Conservation (phyloP, 2,329 filamentous ascomycete species). For the Elsinoe australis region DNA sequence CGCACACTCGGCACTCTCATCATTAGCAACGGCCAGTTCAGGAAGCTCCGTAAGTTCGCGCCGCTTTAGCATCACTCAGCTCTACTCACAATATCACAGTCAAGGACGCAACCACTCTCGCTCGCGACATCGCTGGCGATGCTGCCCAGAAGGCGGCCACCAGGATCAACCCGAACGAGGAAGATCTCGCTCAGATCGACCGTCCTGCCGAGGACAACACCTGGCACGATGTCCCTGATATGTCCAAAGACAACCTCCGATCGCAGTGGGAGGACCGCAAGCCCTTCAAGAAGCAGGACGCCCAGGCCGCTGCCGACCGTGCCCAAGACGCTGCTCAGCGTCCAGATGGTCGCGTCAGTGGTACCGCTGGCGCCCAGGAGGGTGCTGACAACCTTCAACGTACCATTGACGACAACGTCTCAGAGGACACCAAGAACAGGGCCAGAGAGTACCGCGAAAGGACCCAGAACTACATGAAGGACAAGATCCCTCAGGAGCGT, state of each 20-base stretch:
- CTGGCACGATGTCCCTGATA: conserved; percentile 80
- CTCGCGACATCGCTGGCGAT: conserved; percentile 88
- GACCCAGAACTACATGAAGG: conserved; percentile 66
- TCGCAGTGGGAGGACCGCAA: conserved; percentile 55
- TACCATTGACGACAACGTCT: conserved; percentile 51
- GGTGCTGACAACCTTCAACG: conserved; percentile 47
- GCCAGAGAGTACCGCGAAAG: conserved; percentile 40
- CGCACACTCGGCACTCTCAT: conserved; percentile 81
- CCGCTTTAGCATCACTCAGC: no score
- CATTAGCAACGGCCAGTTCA: conserved; percentile 93
- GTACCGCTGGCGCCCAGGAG: conserved; percentile 38
- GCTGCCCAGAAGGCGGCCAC: conserved; percentile 71
- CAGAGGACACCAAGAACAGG: conserved; percentile 51
- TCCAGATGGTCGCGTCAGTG: conserved; percentile 44
- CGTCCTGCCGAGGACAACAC: conserved; percentile 80
- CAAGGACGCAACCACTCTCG: conserved; percentile 68
- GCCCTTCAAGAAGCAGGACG: conserved; percentile 51
- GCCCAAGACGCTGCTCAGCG: conserved; percentile 46
- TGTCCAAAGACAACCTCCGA: conserved; percentile 63
- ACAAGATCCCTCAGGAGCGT: conserved; percentile 86
- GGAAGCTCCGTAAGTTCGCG: conserved; percentile 67
- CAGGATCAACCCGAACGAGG: conserved; percentile 68
- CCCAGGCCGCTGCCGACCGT: conserved; percentile 52
- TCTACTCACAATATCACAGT: conserved; percentile 42
- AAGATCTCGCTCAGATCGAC: conserved; percentile 70